Percentiles rank a stretch among this genome's conserved stretches.
Evolutionary conservation across 192 early-diverging fungal genomes (phyloP).

Genomic region (Phlyctochytrium bullatum): DNA sequence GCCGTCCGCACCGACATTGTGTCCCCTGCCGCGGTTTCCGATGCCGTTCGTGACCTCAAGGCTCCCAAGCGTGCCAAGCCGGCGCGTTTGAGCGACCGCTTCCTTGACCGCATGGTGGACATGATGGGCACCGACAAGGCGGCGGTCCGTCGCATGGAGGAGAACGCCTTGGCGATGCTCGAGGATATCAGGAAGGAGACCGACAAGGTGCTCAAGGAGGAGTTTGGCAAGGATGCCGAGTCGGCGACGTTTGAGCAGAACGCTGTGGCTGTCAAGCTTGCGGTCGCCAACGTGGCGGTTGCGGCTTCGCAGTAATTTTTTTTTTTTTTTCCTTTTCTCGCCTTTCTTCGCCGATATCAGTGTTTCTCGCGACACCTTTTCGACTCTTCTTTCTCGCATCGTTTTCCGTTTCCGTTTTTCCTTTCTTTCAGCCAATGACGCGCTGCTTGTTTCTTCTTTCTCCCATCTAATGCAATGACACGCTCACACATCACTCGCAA

Average conservation of each 20-base stretch:
- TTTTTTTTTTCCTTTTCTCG: neutral
- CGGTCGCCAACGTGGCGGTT: neutral
- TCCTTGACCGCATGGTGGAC: neutral
- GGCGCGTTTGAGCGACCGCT: neutral
- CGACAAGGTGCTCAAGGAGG: conserved; percentile 1
- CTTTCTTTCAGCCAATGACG: too few species aligned
- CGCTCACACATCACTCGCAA: too few species aligned
- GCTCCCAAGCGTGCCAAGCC: neutral
- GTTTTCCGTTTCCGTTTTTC: too few species aligned
- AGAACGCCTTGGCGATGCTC: neutral
- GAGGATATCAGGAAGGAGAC: neutral
- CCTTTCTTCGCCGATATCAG: neutral
- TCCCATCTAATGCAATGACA: too few species aligned
- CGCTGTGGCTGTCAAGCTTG: conserved; percentile 1
- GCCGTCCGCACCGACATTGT: neutral
- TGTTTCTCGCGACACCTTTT: conserved; percentile 18
- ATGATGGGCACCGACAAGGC: neutral
- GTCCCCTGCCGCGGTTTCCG: too few species aligned
- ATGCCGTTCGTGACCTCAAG: too few species aligned
- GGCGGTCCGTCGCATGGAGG: neutral
- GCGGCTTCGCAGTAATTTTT: neutral
- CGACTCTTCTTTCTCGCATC: too few species aligned
- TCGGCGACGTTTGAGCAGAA: neutral
- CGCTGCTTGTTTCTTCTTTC: too few species aligned
- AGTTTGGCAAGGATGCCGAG: neutral